Percentiles rank a stretch among this genome's conserved stretches.
phyloP scores from a whole-genome alignment of 805 yeast species.

The Yarrowia phangngaensis region DNA sequence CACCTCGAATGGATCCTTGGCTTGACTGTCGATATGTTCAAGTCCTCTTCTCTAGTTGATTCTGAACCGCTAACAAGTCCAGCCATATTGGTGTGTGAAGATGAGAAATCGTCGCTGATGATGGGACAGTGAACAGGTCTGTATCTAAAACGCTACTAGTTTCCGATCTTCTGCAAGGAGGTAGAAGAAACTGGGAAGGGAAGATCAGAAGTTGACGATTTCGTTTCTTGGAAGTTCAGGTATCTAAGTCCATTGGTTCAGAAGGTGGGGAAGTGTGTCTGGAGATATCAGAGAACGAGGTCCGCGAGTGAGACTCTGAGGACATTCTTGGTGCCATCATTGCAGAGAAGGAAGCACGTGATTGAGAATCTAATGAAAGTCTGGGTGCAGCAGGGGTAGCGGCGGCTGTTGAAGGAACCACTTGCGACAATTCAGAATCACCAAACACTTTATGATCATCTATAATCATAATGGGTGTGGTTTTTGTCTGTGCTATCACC shows the following conservation, averaged over 20 bases:
- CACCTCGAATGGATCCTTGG: conserved; percentile 94
- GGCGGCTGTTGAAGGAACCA: no score
- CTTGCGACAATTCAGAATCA: conserved; percentile 3
- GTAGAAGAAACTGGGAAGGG: conserved; percentile 22
- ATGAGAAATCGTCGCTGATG: conserved; percentile 16
- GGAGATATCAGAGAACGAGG: background rate
- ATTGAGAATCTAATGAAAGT: background rate
- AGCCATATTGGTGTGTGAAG: conserved; percentile 6
- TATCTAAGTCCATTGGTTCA: background rate
- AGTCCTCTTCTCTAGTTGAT: conserved; percentile 17
- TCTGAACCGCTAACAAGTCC: conserved; percentile 24
- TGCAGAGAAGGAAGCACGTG: background rate
- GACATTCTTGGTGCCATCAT: no score
- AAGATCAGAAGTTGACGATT: background rate
- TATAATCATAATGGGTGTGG: conserved; percentile 82
- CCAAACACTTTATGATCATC: conserved; percentile 72
- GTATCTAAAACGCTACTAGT: background rate
- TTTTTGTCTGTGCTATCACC: conserved; percentile 66
- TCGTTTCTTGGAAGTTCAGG: conserved; percentile 17
- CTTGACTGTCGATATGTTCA: conserved; percentile 61
- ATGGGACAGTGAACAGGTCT: conserved; percentile 10
- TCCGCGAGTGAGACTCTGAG: conserved; percentile 10
- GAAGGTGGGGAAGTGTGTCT: background rate
- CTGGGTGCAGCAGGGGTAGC: background rate
- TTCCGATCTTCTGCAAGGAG: conserved; percentile 21